phyloP scores from a whole-genome alignment of 2,329 filamentous ascomycete species.

The Pezicula carpinea region DNA sequence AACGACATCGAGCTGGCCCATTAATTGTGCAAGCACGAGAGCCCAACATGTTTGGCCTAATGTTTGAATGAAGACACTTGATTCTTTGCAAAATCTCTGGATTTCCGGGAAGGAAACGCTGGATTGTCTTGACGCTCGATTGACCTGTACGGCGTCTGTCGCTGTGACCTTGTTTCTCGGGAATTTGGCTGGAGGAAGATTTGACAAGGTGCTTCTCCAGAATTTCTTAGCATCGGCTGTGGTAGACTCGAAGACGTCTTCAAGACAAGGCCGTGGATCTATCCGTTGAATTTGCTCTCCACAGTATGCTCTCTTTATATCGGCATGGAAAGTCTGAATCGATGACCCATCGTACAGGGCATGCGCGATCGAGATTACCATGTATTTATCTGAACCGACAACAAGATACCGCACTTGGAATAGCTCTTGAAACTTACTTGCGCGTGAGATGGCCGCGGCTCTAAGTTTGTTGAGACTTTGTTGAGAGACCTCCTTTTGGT shows the following conservation, averaged over 20 bases:
- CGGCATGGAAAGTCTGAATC: conserved; percentile 65
- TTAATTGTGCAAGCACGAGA: conserved; percentile 59
- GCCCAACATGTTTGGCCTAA: conserved; percentile 76
- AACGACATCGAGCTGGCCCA: conserved; percentile 64
- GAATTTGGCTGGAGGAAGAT: conserved; percentile 37
- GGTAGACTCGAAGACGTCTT: conserved; percentile 32
- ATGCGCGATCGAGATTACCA: conserved; percentile 73
- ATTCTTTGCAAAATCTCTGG: conserved; percentile 56
- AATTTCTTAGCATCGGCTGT: conserved; percentile 51
- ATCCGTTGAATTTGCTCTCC: conserved; percentile 37
- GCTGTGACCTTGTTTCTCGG: conserved; percentile 22
- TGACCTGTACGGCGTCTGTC: conserved; percentile 4
- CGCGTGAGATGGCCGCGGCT: conserved; percentile 32
- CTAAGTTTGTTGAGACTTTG: conserved; percentile 37
- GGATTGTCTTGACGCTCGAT: conserved; percentile 44
- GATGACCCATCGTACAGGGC: conserved; percentile 90
- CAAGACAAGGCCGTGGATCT: conserved; percentile 49
- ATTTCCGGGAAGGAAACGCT: conserved; percentile 36
- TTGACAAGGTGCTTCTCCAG: conserved; percentile 66
- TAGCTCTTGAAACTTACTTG: conserved; percentile 33
- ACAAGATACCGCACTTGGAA: conserved; percentile 44
- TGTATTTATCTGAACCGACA: conserved; percentile 31
- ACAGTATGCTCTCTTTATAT: conserved; percentile 63
- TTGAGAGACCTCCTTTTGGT: conserved; percentile 9
- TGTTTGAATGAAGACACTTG: conserved; percentile 69